Evolutionary conservation across 1,139 yeast species (phyloP), one percentile per base, ranked within the genome.

Genomic region (Suhomyces atakaporum): DNA sequence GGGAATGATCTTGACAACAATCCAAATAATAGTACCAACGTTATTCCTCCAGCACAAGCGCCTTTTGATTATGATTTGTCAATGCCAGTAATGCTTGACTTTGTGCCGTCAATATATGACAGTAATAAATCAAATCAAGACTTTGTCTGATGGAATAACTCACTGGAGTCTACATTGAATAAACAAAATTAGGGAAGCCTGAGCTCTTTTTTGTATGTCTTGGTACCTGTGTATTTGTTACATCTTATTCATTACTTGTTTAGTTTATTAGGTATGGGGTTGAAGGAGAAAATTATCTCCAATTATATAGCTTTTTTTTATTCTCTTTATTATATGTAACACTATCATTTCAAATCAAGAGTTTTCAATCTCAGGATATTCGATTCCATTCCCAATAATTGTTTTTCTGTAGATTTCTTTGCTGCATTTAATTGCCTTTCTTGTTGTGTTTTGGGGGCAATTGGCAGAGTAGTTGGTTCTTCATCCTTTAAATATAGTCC

Each of bases 401-500:
- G 56, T 8, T 57, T 53, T 5, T 39, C 43, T 11, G 43, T 38
- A 5, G 43, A 43, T 16, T 40, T 46, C 26, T 43, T 44, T 3
- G 22, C 37, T 16, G 36, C 46, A 8, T 34, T 30, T 6, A 27
- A 23, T 20, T 35, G 47, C 33, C 45, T 47, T 23, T 49, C 51
- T 22, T 50, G 40, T 7, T 49, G 39, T 13, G 50, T 45, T 23
- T 47, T 48, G 0, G 66, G 65, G 14, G 56, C 41, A n/a, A 53
- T 39, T 7, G 33, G 27, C 21, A 25, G 26, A 18, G 36, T 39
- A 8, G 43, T 33, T 8, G 32, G 38, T 25, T 44, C 45, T 13
- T 38, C 87, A 49, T 85, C 89, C 32, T 76, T 73, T 21, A 86
- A 60, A 48, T 83, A 85, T 2, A 80, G 53, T 7, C 83, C 62